These are phyloP conservation scores for Microbotryum lychnidis-dioicae DNA, from an alignment of 1,284 basidiomycete genomes.

Conservation along the genomic window DNA sequence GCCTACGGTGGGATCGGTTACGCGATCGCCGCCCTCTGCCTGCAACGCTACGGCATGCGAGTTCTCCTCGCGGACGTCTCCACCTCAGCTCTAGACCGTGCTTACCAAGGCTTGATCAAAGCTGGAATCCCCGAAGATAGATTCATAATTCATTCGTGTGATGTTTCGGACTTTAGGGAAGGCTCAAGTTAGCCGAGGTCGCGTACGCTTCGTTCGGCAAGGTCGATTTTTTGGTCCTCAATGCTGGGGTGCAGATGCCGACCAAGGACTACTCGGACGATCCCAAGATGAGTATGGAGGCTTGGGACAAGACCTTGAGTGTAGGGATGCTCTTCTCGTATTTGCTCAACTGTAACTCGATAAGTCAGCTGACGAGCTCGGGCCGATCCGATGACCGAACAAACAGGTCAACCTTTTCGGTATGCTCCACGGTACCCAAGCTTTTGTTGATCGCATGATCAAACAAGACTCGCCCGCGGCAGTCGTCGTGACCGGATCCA, in stretches of 20 bases:
- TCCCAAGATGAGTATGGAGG: constrained; percentile 14
- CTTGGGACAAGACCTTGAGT: constrained; percentile 17
- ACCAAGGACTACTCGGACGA: constrained; percentile 14
- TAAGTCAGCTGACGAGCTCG: background rate
- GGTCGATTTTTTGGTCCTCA: constrained; percentile 33
- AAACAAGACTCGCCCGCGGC: constrained; percentile 24
- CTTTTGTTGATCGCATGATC: constrained; percentile 31
- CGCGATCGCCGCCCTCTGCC: constrained; percentile 15
- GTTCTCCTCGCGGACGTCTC: constrained; percentile 29
- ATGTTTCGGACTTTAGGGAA: constrained; percentile 23
- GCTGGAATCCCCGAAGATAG: constrained; percentile 13
- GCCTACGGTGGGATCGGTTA: constrained; percentile 32
- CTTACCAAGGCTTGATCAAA: background rate
- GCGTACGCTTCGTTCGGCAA: constrained; percentile 19
- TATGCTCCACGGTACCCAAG: constrained; percentile 31
- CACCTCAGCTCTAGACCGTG: constrained; percentile 7
- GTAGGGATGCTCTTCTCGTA: background rate
- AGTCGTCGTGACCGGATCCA: constrained; percentile 33
- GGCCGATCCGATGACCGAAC: constrained; percentile 2
- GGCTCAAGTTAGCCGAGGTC: constrained; percentile 12
- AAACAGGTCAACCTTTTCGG: constrained; percentile 32
- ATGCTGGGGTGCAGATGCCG: constrained; percentile 23
- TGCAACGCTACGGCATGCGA: constrained; percentile 13
- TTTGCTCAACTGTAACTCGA: background rate
- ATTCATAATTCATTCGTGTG: constrained; percentile 15